phyloP scores from a whole-genome alignment of 305 asterid species.

The Withania somnifera region DNA sequence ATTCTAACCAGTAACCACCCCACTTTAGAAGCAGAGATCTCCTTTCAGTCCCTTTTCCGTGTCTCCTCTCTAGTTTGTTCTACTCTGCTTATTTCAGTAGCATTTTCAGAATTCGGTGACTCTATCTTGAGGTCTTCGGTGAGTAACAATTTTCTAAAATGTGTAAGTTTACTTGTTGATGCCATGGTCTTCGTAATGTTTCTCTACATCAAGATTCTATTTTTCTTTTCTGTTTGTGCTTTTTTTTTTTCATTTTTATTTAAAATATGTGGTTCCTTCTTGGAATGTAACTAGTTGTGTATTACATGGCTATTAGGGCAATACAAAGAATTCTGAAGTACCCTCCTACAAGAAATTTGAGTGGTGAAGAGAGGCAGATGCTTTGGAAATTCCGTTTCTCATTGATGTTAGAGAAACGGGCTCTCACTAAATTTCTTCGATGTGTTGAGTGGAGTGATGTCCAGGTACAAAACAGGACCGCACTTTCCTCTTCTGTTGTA shows the following conservation, averaged over 20 bases:
- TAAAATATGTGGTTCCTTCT: background rate
- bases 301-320: constrained; percentile 46
- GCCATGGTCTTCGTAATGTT: background rate
- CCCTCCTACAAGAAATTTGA: constrained; percentile 91
- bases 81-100: background rate
- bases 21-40: background rate
- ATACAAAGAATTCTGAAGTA: constrained; percentile 86
- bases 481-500: background rate
- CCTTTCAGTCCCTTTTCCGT: background rate
- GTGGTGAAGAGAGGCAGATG: constrained; percentile 96
- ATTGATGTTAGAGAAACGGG: constrained; percentile 92
- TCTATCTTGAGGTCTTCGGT: background rate
- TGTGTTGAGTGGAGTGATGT: constrained; percentile 99
- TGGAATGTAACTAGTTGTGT: constrained; percentile 16
- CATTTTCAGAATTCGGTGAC: background rate
- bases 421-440: constrained; percentile 81
- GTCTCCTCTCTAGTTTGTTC: background rate
- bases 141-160: background rate
- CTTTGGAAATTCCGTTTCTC: constrained; percentile 98
- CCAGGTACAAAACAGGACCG: constrained; percentile 46
- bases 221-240: background rate
- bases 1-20: background rate
- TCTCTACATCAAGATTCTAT: background rate
- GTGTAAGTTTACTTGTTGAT: background rate
- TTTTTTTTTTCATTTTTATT: background rate